These are phyloP conservation scores for Ceratocystis alfenasii DNA, from an alignment of 2,329 filamentous ascomycete species.

Conservation along the genomic window DNA sequence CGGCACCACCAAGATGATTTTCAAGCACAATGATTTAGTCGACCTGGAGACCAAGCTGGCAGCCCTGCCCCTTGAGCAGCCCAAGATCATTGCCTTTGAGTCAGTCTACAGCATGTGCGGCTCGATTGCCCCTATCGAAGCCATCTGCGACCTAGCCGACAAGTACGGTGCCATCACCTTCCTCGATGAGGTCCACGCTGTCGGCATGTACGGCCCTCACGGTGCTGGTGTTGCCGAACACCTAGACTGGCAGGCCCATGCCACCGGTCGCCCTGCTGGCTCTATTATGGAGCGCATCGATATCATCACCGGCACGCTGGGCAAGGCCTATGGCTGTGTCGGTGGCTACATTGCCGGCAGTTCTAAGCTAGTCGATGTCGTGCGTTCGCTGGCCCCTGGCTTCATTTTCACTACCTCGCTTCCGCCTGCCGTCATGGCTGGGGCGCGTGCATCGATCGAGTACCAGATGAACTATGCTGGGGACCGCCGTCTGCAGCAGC, in stretches of 20 bases:
- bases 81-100: conserved; percentile 98
- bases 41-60: conserved; percentile 90
- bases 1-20: conserved; percentile 91
- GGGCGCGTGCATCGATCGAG: conserved; percentile 80
- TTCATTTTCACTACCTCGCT: conserved; percentile 99
- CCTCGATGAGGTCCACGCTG: conserved; percentile 94
- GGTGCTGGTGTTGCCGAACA: conserved; percentile 96
- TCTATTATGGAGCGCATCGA: conserved; percentile 93
- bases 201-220: conserved; percentile 96
- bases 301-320: conserved; percentile 93
- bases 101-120: conserved; percentile 99
- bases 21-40: conserved; percentile 94
- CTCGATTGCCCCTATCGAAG: conserved; percentile 87
- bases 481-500: conserved; percentile 83
- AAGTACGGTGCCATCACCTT: conserved; percentile 98
- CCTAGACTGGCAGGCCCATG: conserved; percentile 82
- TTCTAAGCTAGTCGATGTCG: conserved; percentile 73
- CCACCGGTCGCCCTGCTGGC: conserved; percentile 58
- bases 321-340: conserved; percentile 95
- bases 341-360: conserved; percentile 95
- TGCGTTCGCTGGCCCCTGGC: conserved; percentile 86
- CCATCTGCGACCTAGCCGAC: conserved; percentile 89
- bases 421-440: conserved; percentile 92
- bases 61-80: conserved; percentile 67
- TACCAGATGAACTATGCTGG: conserved; percentile 79